phyloP scores from a whole-genome alignment of 495 filamentous ascomycete species.

The Penicillium manginii region DNA sequence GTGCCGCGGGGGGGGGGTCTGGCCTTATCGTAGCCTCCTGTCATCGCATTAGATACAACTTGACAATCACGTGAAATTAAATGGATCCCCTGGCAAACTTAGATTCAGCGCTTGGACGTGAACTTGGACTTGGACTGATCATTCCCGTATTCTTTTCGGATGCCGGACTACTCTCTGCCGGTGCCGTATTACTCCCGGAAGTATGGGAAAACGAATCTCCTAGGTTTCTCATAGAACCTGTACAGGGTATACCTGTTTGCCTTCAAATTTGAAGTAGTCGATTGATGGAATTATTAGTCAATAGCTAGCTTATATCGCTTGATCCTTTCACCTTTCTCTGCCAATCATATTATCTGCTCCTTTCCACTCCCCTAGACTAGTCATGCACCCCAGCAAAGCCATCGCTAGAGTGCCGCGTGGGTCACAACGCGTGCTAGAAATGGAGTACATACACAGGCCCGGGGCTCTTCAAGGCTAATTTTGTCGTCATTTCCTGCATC shows the following conservation, averaged over 20 bases:
- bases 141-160: not conserved
- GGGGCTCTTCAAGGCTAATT: not conserved
- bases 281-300: not conserved
- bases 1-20: constrained; percentile 5
- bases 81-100: not conserved
- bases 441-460: not conserved
- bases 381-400: not conserved
- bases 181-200: not conserved
- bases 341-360: not conserved
- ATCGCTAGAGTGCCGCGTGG: not conserved
- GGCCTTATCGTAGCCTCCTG: constrained; percentile 6
- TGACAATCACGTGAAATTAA: not conserved
- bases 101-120: not conserved
- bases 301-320: not conserved
- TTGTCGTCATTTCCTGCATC: not conserved
- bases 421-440: not conserved
- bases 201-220: too few species aligned
- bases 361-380: not conserved
- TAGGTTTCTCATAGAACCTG: too few species aligned
- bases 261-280: not conserved
- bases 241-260: too few species aligned
- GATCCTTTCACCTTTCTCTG: not conserved
- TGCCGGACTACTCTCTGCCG: not conserved
- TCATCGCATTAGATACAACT: not conserved
- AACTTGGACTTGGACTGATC: too few species aligned